Evolutionary conservation across 2,329 filamentous ascomycete species (phyloP).

Genomic region (Bipolaris cookei): DNA sequence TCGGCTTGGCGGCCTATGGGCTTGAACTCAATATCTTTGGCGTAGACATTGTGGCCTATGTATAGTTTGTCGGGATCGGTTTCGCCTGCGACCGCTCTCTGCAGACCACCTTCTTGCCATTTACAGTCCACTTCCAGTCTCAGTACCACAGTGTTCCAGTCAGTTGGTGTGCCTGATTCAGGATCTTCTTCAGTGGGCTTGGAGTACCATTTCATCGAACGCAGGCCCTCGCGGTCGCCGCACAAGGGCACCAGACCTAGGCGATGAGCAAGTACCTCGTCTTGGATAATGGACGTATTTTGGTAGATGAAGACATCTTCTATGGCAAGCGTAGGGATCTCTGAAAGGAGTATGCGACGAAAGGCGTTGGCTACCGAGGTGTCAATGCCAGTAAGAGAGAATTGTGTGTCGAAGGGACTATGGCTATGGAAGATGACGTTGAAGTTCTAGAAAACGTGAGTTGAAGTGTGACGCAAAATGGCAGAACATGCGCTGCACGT

Average conservation of each 20-base stretch:
- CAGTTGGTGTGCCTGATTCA: slow-evolving; percentile 58
- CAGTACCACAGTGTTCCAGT: slow-evolving; percentile 88
- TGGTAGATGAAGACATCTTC: slow-evolving; percentile 92
- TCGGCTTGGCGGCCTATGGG: slow-evolving; percentile 67
- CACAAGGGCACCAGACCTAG: slow-evolving; percentile 90
- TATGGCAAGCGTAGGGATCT: slow-evolving; percentile 92
- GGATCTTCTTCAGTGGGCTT: slow-evolving; percentile 65
- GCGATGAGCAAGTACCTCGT: slow-evolving; percentile 91
- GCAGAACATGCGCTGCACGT: slow-evolving; percentile 21
- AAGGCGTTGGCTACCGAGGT: slow-evolving; percentile 96
- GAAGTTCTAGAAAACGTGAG: slow-evolving; percentile 60
- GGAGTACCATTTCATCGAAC: slow-evolving; percentile 82
- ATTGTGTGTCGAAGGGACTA: slow-evolving; percentile 75
- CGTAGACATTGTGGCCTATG: slow-evolving; percentile 73
- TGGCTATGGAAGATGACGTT: slow-evolving; percentile 85
- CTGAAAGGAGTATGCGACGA: slow-evolving; percentile 91
- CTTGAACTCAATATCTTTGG: slow-evolving; percentile 69
- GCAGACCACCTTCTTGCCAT: slow-evolving; percentile 68
- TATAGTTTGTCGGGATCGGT: slow-evolving; percentile 85
- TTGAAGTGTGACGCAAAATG: neutral
- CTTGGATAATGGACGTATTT: slow-evolving; percentile 97
- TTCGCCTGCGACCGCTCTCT: slow-evolving; percentile 69
- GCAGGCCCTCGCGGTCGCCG: slow-evolving; percentile 76
- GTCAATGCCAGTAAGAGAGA: slow-evolving; percentile 91
- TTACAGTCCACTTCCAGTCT: slow-evolving; percentile 80